Conservation (phyloP, 768 basidiomycete genomes). For the Cystofilobasidium macerans region DNA sequence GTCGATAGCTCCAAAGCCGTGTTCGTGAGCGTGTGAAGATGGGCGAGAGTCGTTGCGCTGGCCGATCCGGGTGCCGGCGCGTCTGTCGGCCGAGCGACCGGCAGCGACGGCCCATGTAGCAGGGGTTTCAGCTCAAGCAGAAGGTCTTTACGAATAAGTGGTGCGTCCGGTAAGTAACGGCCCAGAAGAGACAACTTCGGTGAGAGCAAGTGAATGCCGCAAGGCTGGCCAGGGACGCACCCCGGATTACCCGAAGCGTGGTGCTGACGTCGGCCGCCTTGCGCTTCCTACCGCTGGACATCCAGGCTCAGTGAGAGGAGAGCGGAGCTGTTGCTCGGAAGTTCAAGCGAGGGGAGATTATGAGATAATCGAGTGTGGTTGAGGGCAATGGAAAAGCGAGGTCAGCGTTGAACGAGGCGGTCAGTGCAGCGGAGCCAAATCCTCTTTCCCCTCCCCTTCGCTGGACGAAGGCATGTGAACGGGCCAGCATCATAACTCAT, state of each 20-base stretch:
- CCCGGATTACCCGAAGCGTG: background rate
- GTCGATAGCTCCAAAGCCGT: background rate
- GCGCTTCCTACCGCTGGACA: background rate
- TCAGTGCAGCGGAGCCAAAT: no score
- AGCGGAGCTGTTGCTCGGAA: background rate
- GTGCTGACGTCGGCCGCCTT: background rate
- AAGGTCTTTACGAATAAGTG: background rate
- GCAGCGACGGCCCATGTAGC: constrained; percentile 9
- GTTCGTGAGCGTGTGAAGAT: background rate
- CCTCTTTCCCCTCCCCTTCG: no score
- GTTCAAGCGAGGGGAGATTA: background rate
- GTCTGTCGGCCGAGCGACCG: background rate
- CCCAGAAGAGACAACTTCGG: background rate
- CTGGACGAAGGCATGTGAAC: no score
- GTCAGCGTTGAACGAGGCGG: no score
- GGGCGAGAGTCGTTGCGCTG: background rate
- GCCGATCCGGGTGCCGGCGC: no score
- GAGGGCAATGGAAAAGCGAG: no score
- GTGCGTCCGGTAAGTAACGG: no score
- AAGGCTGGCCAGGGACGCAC: background rate
- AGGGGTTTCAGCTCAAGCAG: constrained; percentile 23
- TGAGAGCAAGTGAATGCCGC: no score
- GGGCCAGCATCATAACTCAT: background rate
- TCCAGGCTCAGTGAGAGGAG: background rate
- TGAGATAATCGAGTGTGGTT: background rate